phyloP scores from a whole-genome alignment of 495 filamentous ascomycete species.

The Cairneyella variabilis region DNA sequence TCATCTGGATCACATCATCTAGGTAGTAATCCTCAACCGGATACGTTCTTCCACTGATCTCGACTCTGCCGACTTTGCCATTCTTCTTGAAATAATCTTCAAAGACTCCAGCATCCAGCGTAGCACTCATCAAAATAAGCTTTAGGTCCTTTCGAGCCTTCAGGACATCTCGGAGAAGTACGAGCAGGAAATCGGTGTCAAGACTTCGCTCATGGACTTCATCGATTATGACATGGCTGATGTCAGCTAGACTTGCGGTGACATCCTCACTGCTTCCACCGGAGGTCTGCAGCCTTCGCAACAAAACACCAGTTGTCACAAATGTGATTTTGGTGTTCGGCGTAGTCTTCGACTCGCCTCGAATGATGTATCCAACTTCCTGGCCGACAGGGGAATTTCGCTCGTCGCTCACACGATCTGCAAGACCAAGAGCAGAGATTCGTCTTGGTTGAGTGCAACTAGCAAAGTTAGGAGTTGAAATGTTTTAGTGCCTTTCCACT shows the following conservation, averaged over 20 bases:
- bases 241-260: conserved; percentile 73
- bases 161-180: conserved; percentile 82
- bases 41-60: conserved; percentile 85
- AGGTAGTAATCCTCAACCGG: conserved; percentile 88
- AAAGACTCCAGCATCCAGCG: conserved; percentile 86
- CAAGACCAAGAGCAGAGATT: conserved; percentile 90
- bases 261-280: conserved; percentile 74
- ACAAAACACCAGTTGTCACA: conserved; percentile 93
- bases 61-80: conserved; percentile 66
- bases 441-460: conserved; percentile 86
- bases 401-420: conserved; percentile 92
- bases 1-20: conserved; percentile 80
- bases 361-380: conserved; percentile 92
- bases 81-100: conserved; percentile 73
- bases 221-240: conserved; percentile 94
- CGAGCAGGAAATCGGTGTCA: conserved; percentile 91
- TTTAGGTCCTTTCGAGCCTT: conserved; percentile 74
- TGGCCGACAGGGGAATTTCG: conserved; percentile 76
- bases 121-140: conserved; percentile 97
- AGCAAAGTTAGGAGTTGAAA: conserved; percentile 2
- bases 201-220: conserved; percentile 96
- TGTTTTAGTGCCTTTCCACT: not conserved
- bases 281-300: conserved; percentile 83
- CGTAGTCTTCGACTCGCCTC: conserved; percentile 74
- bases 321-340: conserved; percentile 82